These are phyloP conservation scores for Smittium culicis DNA, from an alignment of 371 early-diverging fungal genomes.

Conservation along the genomic window DNA sequence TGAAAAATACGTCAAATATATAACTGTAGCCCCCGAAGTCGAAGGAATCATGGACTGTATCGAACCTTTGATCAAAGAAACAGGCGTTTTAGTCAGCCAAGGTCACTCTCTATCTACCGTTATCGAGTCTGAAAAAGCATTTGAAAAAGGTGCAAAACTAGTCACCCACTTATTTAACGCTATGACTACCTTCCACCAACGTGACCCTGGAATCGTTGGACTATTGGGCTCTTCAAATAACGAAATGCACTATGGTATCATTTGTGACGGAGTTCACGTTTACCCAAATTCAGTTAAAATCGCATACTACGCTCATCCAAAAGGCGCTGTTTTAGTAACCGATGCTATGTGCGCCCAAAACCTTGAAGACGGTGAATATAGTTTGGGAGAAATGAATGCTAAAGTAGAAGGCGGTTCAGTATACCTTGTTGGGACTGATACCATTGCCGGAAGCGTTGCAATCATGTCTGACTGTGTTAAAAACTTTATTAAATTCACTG, in stretches of 20 bases:
- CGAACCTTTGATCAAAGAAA: conserved; percentile 41
- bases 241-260: conserved; percentile 61
- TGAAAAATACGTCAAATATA: conserved; percentile 41
- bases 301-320: conserved; percentile 60
- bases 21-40: conserved; percentile 73
- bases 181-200: conserved; percentile 68
- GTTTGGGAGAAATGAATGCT: conserved; percentile 52
- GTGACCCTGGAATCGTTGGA: conserved; percentile 65
- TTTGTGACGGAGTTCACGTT: conserved; percentile 65
- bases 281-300: conserved; percentile 67
- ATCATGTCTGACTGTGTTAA: conserved; percentile 60
- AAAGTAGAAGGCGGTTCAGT: conserved; percentile 48
- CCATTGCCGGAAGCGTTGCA: conserved; percentile 60
- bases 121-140: conserved; percentile 53
- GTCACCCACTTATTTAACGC: conserved; percentile 76
- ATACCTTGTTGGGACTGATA: conserved; percentile 63
- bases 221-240: conserved; percentile 42
- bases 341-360: conserved; percentile 67
- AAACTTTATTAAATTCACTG: conserved; percentile 66
- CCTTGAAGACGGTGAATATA: conserved; percentile 55
- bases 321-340: conserved; percentile 56
- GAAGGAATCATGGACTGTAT: conserved; percentile 57
- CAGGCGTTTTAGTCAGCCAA: conserved; percentile 48
- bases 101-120: conserved; percentile 60
- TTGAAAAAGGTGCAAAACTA: conserved; percentile 41